These are phyloP conservation scores for Dichotomopilus funicola DNA, from an alignment of 2,329 filamentous ascomycete species.

Conservation along the genomic window DNA sequence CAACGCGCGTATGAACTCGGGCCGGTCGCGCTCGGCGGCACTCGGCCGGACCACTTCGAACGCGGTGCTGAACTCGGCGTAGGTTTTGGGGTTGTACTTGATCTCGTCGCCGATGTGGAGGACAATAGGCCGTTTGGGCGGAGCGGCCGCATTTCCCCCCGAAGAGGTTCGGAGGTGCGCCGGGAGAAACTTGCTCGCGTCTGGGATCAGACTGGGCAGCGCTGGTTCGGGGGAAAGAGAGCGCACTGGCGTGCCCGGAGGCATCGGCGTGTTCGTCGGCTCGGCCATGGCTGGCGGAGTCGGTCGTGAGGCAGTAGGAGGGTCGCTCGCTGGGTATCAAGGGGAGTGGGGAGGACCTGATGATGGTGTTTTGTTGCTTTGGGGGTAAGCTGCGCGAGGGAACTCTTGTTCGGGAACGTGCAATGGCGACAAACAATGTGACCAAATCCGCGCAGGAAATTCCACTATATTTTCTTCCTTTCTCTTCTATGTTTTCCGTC, in stretches of 20 bases:
- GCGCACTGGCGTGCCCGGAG: constrained; percentile 25
- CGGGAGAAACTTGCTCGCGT: constrained; percentile 10
- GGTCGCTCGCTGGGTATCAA: not conserved
- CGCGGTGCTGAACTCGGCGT: constrained; percentile 35
- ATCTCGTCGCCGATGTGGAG: constrained; percentile 67
- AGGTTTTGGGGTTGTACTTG: constrained; percentile 43
- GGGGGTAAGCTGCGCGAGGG: no score
- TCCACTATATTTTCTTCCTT: no score
- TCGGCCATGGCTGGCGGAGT: constrained; percentile 24
- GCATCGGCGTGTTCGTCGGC: constrained; percentile 28
- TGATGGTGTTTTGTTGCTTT: no score
- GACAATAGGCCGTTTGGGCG: constrained; percentile 43
- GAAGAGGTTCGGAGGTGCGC: constrained; percentile 10
- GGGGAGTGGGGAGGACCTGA: no score
- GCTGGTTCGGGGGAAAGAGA: constrained; percentile 25
- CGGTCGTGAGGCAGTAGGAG: not conserved
- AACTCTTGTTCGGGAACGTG: no score
- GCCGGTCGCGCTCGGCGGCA: constrained; percentile 43
- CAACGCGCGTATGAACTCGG: constrained; percentile 44
- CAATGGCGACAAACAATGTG: no score
- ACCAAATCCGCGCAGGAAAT: no score
- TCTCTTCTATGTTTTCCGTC: not conserved
- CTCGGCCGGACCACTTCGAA: constrained; percentile 49
- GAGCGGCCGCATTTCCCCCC: not conserved
- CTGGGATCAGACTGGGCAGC: constrained; percentile 25